Conservation (phyloP, 2,329 filamentous ascomycete genomes). For the Ceratocystis cacaofunesta region DNA sequence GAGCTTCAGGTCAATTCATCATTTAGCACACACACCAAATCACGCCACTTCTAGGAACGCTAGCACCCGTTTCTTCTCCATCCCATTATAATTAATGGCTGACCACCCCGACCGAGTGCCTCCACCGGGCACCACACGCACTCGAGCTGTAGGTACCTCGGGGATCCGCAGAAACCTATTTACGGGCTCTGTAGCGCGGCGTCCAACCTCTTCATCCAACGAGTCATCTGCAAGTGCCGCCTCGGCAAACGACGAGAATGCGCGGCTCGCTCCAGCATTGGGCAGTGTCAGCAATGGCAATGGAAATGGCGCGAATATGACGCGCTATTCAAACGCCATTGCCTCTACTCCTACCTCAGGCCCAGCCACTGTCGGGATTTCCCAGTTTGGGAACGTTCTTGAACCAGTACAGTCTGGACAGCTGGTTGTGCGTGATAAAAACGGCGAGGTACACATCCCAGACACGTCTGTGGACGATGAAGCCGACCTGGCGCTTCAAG, state of each 20-base stretch:
- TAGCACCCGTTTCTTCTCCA: not conserved
- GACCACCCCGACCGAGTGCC: conserved; percentile 6
- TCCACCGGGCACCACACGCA: not conserved
- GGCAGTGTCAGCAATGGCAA: not conserved
- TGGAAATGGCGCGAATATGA: not conserved
- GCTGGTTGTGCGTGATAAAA: conserved; percentile 47
- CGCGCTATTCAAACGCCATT: not conserved
- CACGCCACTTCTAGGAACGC: not conserved
- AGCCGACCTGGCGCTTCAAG: conserved; percentile 40
- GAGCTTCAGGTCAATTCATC: not conserved
- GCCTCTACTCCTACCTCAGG: not conserved
- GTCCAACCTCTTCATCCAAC: conserved; percentile 11
- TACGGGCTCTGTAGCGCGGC: conserved; percentile 8
- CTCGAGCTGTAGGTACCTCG: conserved; percentile 8
- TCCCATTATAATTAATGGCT: not conserved
- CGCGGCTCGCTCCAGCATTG: not conserved
- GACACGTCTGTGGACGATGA: conserved; percentile 31
- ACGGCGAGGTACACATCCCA: conserved; percentile 44
- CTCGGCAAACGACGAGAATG: conserved; percentile 4
- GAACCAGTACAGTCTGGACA: conserved; percentile 26
- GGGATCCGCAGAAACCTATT: conserved; percentile 15
- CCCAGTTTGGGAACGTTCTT: conserved; percentile 6
- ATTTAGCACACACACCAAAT: too few relatives aligned
- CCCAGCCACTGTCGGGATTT: not conserved
- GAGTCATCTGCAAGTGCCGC: conserved; percentile 5